Conservation (phyloP, 2,329 filamentous ascomycete species). For the Monilinia fructigena region DNA sequence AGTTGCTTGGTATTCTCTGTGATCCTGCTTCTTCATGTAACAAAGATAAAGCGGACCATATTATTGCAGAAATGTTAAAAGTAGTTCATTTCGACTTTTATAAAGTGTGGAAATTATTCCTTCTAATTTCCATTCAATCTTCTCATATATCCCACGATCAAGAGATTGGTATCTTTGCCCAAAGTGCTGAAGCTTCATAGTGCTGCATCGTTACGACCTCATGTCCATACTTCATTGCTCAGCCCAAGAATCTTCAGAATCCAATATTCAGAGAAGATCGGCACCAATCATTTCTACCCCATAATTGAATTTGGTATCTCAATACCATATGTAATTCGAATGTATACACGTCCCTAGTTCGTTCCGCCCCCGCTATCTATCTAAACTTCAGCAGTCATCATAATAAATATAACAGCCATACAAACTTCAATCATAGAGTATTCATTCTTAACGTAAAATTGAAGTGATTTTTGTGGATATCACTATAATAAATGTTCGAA, state of each 20-base stretch:
- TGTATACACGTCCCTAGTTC: not conserved
- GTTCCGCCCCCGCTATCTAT: not conserved
- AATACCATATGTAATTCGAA: not conserved
- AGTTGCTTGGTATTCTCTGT: not conserved
- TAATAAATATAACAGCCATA: not conserved
- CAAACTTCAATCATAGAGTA: not conserved
- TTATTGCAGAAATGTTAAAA: not conserved
- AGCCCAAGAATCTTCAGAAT: not conserved
- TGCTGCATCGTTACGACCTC: not conserved
- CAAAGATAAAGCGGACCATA: not conserved
- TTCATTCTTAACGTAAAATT: not conserved
- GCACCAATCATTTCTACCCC: too few species aligned
- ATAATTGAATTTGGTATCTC: not conserved
- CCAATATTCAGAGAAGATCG: not conserved
- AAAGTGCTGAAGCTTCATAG: not conserved
- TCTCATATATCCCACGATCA: not conserved
- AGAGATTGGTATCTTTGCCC: not conserved
- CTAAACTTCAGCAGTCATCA: not conserved
- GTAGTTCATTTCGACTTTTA: not conserved
- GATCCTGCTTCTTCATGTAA: not conserved
- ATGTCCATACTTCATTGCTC: not conserved
- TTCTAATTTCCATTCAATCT: not conserved
- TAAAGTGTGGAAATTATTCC: not conserved
- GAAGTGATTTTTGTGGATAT: too few species aligned
- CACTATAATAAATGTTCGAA: not conserved